Conservation (phyloP, 805 yeast species). For the Starmerella etchellsii region DNA sequence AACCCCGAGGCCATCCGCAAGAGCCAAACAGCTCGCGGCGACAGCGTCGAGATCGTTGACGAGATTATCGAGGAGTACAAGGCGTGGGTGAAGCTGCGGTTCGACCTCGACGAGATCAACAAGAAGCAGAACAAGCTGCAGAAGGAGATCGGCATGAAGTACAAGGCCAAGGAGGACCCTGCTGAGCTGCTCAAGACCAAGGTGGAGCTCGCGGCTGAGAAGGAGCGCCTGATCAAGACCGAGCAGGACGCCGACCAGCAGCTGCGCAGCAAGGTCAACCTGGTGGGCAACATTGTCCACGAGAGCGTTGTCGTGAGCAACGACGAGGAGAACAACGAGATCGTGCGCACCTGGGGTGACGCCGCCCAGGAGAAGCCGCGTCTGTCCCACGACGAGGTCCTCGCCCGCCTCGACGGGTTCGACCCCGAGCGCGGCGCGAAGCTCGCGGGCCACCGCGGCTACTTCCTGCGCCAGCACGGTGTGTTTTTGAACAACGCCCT, state of each 20-base stretch:
- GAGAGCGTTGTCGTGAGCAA: slow-evolving; percentile 75
- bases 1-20: slow-evolving; percentile 76
- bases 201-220: slow-evolving; percentile 57
- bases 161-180: slow-evolving; percentile 92
- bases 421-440: slow-evolving; percentile 98
- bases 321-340: slow-evolving; percentile 82
- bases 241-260: slow-evolving; percentile 73
- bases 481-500: slow-evolving; percentile 96
- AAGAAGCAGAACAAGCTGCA: slow-evolving; percentile 79
- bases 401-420: slow-evolving; percentile 89
- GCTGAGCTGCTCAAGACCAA: slow-evolving; percentile 67
- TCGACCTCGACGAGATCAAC: slow-evolving; percentile 81
- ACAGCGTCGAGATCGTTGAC: slow-evolving; percentile 85
- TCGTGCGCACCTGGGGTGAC: slow-evolving; percentile 73
- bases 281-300: slow-evolving; percentile 89
- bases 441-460: slow-evolving; percentile 97
- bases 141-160: slow-evolving; percentile 84
- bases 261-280: slow-evolving; percentile 69
- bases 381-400: slow-evolving; percentile 89
- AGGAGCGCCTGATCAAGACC: slow-evolving; percentile 47
- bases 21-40: slow-evolving; percentile 92
- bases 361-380: slow-evolving; percentile 54
- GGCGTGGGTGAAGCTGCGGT: slow-evolving; percentile 81
- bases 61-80: slow-evolving; percentile 86
- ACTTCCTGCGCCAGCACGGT: slow-evolving; percentile 87